Evolutionary conservation across 352 stramenopile species (phyloP), one percentile per base, ranked within the genome.

Genomic region (Globisporangium spiculum): DNA sequence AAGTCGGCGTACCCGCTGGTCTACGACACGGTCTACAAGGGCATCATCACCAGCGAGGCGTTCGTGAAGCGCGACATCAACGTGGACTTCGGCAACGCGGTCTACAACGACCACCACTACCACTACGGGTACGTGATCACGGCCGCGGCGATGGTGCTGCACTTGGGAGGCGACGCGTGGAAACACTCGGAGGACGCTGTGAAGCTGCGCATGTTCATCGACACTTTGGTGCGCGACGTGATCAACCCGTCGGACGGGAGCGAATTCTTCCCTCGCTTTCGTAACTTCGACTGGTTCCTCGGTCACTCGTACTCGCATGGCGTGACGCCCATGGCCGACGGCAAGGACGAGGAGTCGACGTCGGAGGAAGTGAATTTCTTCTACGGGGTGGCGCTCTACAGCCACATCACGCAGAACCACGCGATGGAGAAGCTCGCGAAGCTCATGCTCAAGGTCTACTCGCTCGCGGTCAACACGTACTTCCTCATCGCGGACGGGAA

Each of bases 41-140:
- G 83, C 8, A 84, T 91, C 50, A 80, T 90, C 30, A 77, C 80
- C 6, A 84, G 76, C 44, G 81, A 91, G 50, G 81, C 66, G n/a
- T 59, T 90, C 27, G 32, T 27, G 34, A 85, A 77, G 69, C 75
- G 85, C 32, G 83, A 91, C 66, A 78, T 90, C 64, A 88, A 91
- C 68, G 79, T 89, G 24, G 83, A 91, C 61, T 91, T 91, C 58
- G 81, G 83, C 55, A 91, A 90, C 65, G 73, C 71, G 26, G 78
- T 89, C 36, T 91, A 90, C 77, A 91, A 90, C 52, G 83, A 91
- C 56, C 83, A 91, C 65, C 81, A 91, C 67, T 91, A 90, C 41
- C 83, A 91, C 66, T 91, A 89, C 60, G 83, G 83, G 68, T 91
- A 91, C 63, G 70, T 82, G 20, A 79, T 90, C 53, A 87, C 74